Base-by-base conservation (phyloP, 2,329 filamentous ascomycete species). In the Fusarium verticillioides region DNA sequence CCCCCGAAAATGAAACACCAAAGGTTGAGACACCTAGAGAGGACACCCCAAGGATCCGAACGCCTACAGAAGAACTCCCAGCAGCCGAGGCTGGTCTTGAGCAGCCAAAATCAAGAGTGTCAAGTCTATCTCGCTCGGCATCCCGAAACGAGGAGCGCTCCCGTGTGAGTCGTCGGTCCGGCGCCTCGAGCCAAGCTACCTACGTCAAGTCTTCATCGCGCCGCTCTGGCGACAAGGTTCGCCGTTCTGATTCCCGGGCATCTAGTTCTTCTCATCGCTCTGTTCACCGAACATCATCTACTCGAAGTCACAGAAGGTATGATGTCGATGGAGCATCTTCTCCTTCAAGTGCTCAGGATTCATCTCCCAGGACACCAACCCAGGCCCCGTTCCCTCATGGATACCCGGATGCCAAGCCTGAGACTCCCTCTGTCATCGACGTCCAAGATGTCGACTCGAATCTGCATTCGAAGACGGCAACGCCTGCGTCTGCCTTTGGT, bases 281-380 rank as follows among this genome's bases (percentile, higher is more conserved):
- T 9, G 61, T 76, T 63, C 77, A 83, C 78, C 77, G 84, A 73
- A 79, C 83, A 56, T 81, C 81, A 9, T 86, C 85, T 5, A 78
- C 73, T n/a, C 78, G 81, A 59, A 82, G 78, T 42, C 67, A 67
- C 58, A 79, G 74, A 66, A 79, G 72, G 46, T 74, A 88, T 81
- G 64, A 88, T 23, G 66, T 73, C 7, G 75, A 78, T 83, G 70
- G 88, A 79, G 61, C 84, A 82, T 77, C 86, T 78, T 78, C 86
- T 9, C 83, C 85, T 26, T 85, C 88, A 37, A 85, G 82, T 58
- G 81, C 82, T 42, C 85, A 87, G 66, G 84, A 86, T 76, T 91
- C 89, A 1, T 92, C 90, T 19, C 90, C 90, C 4, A 87, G 85
- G 78, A 92, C 90, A 15, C 90, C 90, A 8, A 91, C 87, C 0